Evolutionary conservation across 2,329 filamentous ascomycete species (phyloP), one percentile per base, ranked within the genome.

Genomic region (Talaromyces atroroseus): DNA sequence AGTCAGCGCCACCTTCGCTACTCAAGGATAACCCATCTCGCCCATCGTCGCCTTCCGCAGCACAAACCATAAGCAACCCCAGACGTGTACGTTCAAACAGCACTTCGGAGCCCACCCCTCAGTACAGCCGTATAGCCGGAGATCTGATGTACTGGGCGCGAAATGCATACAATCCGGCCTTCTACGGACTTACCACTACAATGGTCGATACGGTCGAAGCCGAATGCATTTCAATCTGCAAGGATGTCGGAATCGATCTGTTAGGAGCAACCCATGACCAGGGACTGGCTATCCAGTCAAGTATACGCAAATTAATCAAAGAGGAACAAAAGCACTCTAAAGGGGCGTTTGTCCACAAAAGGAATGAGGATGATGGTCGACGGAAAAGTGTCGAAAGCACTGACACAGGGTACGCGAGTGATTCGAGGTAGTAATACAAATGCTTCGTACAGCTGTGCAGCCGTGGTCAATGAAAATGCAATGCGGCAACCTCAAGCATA

Each of bases 81-180:
- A 64, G 40, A 63, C 54, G 46, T 58, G 52, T 49, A 57, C 26
- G 63, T 57, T 44, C 67, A 60, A 59, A 66, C 49, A 49, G 52
- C 48, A 29, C 38, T 18, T 49, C 57, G 11, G 57, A 56, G 26
- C 57, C 57, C 29, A 65, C 70, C 23, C 68, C 71, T 20, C 67
- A 73, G 32, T 57, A 72, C 14, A 68, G 68, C 8, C 71, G 72
- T 10, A 70, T 75, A 20, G 71, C 72, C 3, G 68, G 69, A 0
- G 71, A 74, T 47, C 66, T 76, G 5, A 70, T 73, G 46, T 74
- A 75, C 58, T 76, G 73, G 73, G 71, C 72, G n/a, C 70, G 70
- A 14, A 71, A 75, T 56, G 73, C 73, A 10, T 75, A 75, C 58
- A 74, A 74, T 49, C 73, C 73, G 1, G 65, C 73, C 7, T 75